phyloP scores from a whole-genome alignment of 176 grass and related monocot genomes.

The Cenchrus americanus region DNA sequence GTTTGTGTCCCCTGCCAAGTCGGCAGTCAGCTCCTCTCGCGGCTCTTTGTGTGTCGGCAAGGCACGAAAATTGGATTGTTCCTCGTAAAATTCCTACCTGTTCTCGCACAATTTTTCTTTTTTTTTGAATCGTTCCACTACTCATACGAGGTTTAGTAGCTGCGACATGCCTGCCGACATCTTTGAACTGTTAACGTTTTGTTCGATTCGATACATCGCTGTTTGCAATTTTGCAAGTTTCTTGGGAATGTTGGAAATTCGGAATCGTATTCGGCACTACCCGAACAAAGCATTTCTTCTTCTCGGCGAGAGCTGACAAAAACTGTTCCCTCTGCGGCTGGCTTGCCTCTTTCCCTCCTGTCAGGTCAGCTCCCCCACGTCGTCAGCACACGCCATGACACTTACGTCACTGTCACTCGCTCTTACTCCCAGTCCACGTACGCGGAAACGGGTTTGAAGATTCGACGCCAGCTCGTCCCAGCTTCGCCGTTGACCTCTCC shows the following conservation, averaged over 20 bases:
- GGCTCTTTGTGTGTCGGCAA: background rate
- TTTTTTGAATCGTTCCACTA: too few relatives aligned
- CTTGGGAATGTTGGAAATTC: too few relatives aligned
- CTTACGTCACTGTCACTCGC: constrained; percentile 40
- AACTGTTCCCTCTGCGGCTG: constrained; percentile 23
- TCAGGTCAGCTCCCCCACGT: constrained; percentile 31
- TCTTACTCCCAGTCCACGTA: constrained; percentile 26
- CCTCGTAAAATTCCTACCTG: too few relatives aligned
- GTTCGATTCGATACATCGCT: too few relatives aligned
- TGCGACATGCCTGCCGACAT: too few relatives aligned
- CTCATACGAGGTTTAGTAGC: too few relatives aligned
- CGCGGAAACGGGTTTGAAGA: constrained; percentile 67
- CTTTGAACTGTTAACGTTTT: too few relatives aligned
- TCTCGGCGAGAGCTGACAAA: background rate
- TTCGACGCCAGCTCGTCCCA: constrained; percentile 57
- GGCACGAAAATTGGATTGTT: background rate
- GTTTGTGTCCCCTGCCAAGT: background rate
- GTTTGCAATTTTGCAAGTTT: background rate
- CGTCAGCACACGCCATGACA: constrained; percentile 35
- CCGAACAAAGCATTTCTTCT: background rate
- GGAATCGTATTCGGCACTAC: background rate
- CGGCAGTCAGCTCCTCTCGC: background rate
- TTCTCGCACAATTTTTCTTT: too few relatives aligned
- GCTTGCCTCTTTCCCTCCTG: background rate
- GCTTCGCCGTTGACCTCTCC: constrained; percentile 64